A percentile compares a stretch with the other conserved stretches of the same genome.
Evolutionary conservation across 164 flowering plant genomes (phyloP).

Genomic region (Brasenia schreberi): DNA sequence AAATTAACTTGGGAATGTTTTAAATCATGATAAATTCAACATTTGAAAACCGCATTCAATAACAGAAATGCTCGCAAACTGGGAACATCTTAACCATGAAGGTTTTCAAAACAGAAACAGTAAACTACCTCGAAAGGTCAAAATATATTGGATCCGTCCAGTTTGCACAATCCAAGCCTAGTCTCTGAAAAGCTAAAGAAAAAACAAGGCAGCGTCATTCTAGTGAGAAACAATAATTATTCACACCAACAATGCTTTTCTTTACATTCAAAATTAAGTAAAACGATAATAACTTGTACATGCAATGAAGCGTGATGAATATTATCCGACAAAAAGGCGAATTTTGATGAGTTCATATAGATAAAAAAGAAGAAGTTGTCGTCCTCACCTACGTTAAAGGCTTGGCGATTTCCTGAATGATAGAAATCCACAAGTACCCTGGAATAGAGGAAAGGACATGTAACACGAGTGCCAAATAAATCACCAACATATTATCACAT

Average conservation of each 20-base stretch:
- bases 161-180: constrained; percentile 93
- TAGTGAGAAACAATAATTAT: neutral
- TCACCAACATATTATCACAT: neutral
- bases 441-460: constrained; percentile 3
- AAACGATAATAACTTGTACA: neutral
- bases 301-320: too few relatives aligned
- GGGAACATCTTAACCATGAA: neutral
- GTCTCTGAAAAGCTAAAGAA: constrained; percentile 64
- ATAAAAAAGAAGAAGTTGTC: neutral
- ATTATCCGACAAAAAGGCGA: neutral
- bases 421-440: constrained; percentile 83
- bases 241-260: neutral
- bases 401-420: constrained; percentile 55
- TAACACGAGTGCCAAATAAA: neutral
- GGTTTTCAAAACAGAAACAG: neutral
- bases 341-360: neutral
- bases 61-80: neutral
- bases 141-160: constrained; percentile 78
- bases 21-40: neutral
- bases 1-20: neutral
- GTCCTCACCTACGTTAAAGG: constrained; percentile 69
- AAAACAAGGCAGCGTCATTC: constrained; percentile 1
- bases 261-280: neutral
- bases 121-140: constrained; percentile 70
- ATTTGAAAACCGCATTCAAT: neutral